A percentile compares a stretch with the other conserved stretches of the same genome.
These are phyloP conservation scores for Aspergillus fumigatus DNA, from an alignment of 2,329 filamentous ascomycete genomes.

Conservation along the genomic window DNA sequence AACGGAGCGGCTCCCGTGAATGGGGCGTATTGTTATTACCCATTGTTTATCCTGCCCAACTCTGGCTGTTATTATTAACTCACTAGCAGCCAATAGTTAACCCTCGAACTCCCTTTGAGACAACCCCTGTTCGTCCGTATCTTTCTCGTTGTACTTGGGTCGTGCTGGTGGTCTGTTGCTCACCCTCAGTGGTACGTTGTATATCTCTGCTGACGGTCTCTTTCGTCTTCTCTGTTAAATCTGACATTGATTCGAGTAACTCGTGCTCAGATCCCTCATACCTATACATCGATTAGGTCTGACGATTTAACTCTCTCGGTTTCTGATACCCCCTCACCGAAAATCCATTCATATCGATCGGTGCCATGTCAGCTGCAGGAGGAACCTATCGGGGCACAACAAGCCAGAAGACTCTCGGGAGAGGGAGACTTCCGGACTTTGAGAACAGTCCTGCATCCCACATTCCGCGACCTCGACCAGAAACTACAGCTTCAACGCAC, in stretches of 20 bases:
- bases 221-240: constrained; percentile 6
- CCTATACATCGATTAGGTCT: constrained; percentile 1
- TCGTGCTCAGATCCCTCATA: background rate
- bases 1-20: background rate
- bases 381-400: constrained; percentile 59
- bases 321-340: constrained; percentile 18
- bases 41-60: background rate
- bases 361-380: constrained; percentile 51
- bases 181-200: constrained; percentile 12
- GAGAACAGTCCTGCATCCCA: constrained; percentile 51
- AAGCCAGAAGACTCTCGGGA: constrained; percentile 46
- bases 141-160: constrained; percentile 17
- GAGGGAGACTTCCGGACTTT: constrained; percentile 51
- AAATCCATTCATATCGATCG: constrained; percentile 3
- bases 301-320: constrained; percentile 10
- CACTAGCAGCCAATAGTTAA: constrained; percentile 17
- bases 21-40: background rate
- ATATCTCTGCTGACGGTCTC: constrained; percentile 5
- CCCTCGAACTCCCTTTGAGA: constrained; percentile 12
- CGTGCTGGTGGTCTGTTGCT: constrained; percentile 6
- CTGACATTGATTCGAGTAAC: constrained; percentile 4
- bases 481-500: constrained; percentile 35
- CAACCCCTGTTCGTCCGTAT: constrained; percentile 16
- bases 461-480: constrained; percentile 60
- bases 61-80: background rate